phyloP scores from a whole-genome alignment of 1,139 yeast species.

The Sugiyamaella pinicola region DNA sequence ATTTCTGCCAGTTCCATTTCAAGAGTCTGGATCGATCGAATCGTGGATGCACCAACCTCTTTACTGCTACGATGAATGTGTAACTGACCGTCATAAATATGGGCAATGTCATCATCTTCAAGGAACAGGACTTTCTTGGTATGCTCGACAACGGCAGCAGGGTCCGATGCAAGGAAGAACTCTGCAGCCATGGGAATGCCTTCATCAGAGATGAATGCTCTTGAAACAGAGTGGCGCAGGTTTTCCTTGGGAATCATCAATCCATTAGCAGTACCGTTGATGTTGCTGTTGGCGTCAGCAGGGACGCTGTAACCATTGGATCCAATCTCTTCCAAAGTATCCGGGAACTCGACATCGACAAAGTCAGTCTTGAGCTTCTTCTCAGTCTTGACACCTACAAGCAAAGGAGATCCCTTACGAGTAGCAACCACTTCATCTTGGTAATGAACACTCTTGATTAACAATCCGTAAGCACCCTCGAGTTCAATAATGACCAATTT shows the following conservation, averaged over 20 bases:
- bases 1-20: conserved; percentile 97
- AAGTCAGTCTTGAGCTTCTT: conserved; percentile 94
- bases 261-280: conserved; percentile 25
- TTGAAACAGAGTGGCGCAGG: conserved; percentile 85
- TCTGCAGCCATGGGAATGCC: conserved; percentile 94
- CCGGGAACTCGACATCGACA: conserved; percentile 97
- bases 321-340: conserved; percentile 44
- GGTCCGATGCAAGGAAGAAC: conserved; percentile 95
- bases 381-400: conserved; percentile 96
- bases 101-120: conserved; percentile 99
- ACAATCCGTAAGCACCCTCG: conserved; percentile 96
- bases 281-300: conserved; percentile 28
- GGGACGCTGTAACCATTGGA: conserved; percentile 26
- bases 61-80: conserved; percentile 97
- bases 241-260: conserved; percentile 31
- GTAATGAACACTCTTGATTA: conserved; percentile 87
- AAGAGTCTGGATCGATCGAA: conserved; percentile 92
- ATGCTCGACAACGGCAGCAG: conserved; percentile 96
- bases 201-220: conserved; percentile 90
- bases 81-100: conserved; percentile 95
- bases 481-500: conserved; percentile 90
- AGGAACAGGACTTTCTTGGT: conserved; percentile 94
- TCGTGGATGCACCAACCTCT: conserved; percentile 87
- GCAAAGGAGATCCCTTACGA: conserved; percentile 95
- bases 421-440: conserved; percentile 98